phyloP scores from a whole-genome alignment of 2,329 filamentous ascomycete genomes.

The Cucurbitaria berberidis region DNA sequence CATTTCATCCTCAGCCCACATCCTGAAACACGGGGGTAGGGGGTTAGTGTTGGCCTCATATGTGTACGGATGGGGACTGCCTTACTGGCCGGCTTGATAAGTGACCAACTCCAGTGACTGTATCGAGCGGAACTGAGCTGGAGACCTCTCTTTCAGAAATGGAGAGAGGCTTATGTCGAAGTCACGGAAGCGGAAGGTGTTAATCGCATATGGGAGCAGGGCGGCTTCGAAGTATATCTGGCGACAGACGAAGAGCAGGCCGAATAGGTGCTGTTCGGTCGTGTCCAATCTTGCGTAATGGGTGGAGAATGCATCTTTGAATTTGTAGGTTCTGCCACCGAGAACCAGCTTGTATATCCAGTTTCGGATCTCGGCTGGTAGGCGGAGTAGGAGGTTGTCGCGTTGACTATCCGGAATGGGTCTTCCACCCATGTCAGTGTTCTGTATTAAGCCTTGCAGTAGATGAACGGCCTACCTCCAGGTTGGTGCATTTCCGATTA shows the following conservation, averaged over 20 bases:
- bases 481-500: neutral
- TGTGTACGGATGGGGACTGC: neutral
- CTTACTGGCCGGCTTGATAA: neutral
- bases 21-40: neutral
- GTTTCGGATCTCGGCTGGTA: conserved; percentile 11
- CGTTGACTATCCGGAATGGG: neutral
- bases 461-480: neutral
- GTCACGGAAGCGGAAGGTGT: conserved; percentile 1
- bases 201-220: neutral
- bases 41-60: neutral
- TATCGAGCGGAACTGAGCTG: neutral
- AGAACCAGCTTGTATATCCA: conserved; percentile 7
- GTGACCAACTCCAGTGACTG: neutral
- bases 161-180: neutral
- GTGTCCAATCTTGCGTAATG: neutral
- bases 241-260: conserved; percentile 6
- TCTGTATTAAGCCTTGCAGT: neutral
- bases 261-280: neutral
- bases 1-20: neutral
- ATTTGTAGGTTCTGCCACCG: neutral
- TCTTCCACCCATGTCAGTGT: neutral
- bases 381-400: conserved; percentile 3
- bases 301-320: neutral
- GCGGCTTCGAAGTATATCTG: conserved; percentile 18
- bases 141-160: neutral